Conservation (phyloP, 2,329 filamentous ascomycete genomes). For the Arthroderma uncinatum region DNA sequence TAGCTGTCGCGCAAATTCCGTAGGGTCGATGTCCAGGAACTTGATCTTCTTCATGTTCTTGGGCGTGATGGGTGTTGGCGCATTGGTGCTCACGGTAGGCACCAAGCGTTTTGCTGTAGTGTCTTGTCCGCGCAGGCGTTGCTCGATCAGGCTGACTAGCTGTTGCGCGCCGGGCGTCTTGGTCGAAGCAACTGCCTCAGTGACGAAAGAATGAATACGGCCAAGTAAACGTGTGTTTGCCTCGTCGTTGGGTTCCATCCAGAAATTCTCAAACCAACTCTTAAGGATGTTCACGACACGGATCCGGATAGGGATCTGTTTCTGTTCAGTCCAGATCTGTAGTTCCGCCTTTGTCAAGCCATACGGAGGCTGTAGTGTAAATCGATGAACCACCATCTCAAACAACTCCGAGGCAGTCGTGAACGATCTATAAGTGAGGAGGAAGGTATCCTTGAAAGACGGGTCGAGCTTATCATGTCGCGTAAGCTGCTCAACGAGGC, state of each 20-base stretch:
- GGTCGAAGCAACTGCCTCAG: slow-evolving; percentile 82
- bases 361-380: slow-evolving; percentile 82
- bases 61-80: slow-evolving; percentile 79
- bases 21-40: slow-evolving; percentile 91
- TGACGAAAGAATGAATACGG: slow-evolving; percentile 80
- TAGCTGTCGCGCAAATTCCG: slow-evolving; percentile 92
- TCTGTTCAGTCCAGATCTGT: slow-evolving; percentile 80
- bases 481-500: slow-evolving; percentile 87
- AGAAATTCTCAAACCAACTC: slow-evolving; percentile 96
- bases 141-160: slow-evolving; percentile 76
- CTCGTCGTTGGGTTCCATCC: slow-evolving; percentile 90
- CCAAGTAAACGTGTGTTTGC: slow-evolving; percentile 77
- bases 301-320: slow-evolving; percentile 92
- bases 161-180: slow-evolving; percentile 81
- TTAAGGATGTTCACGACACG: slow-evolving; percentile 95
- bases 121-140: slow-evolving; percentile 79
- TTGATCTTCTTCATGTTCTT: slow-evolving; percentile 99
- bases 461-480: slow-evolving; percentile 92
- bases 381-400: slow-evolving; percentile 80
- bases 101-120: slow-evolving; percentile 75
- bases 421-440: slow-evolving; percentile 92
- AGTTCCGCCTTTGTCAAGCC: slow-evolving; percentile 65
- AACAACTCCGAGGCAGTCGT: slow-evolving; percentile 84
- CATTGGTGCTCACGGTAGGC: slow-evolving; percentile 69
- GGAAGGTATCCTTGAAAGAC: slow-evolving; percentile 93